Conservation (phyloP, 2,329 filamentous ascomycete species). For the Fusarium austroafricanum region DNA sequence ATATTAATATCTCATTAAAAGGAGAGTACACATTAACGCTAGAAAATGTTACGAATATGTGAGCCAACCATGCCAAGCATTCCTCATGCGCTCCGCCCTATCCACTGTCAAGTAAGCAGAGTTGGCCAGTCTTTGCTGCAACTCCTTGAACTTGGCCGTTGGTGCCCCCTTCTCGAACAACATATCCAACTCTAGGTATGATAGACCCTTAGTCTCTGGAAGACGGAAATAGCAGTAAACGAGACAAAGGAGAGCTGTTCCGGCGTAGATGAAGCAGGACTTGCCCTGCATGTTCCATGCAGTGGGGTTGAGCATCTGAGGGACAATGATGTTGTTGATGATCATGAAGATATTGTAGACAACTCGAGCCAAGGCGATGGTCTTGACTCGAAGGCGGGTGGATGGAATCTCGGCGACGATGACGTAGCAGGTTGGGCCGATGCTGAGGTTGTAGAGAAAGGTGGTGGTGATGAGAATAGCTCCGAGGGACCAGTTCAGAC, state of each 20-base stretch:
- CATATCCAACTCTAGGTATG: constrained; percentile 45
- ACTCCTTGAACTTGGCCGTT: constrained; percentile 47
- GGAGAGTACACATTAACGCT: neutral
- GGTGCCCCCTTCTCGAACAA: constrained; percentile 44
- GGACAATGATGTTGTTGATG: constrained; percentile 42
- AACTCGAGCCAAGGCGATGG: constrained; percentile 52
- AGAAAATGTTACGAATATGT: constrained; percentile 35
- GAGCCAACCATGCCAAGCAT: constrained; percentile 43
- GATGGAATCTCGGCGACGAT: constrained; percentile 54
- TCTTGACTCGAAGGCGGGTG: constrained; percentile 54
- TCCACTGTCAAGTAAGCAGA: constrained; percentile 34
- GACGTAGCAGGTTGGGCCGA: constrained; percentile 48
- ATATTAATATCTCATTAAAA: neutral
- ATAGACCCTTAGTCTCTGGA: constrained; percentile 43
- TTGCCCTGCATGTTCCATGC: constrained; percentile 45
- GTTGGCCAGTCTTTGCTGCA: constrained; percentile 32
- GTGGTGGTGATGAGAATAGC: constrained; percentile 56
- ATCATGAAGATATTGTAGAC: constrained; percentile 39
- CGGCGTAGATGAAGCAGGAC: constrained; percentile 38
- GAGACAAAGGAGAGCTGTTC: constrained; percentile 33
- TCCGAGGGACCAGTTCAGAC: constrained; percentile 51
- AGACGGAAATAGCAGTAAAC: constrained; percentile 45
- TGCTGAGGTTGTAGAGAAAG: constrained; percentile 49
- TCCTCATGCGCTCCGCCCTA: constrained; percentile 36
- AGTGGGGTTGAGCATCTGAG: constrained; percentile 43